Evolutionary conservation across 2,329 filamentous ascomycete genomes (phyloP).

Genomic region (Capronia americana): DNA sequence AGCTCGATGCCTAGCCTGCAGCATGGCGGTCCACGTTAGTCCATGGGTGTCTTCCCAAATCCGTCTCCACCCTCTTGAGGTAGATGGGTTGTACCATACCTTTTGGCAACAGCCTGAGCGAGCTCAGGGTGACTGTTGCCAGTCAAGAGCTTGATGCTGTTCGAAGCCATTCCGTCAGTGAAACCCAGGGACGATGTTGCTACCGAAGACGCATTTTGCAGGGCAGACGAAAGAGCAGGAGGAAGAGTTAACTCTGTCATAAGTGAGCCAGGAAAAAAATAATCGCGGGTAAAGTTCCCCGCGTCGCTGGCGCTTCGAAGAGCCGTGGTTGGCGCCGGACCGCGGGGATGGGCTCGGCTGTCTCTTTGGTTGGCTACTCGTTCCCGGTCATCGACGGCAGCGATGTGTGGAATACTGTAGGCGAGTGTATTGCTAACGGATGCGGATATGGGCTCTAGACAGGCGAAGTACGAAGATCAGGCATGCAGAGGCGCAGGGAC

Average conservation of each 20-base stretch:
- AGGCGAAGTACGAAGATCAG: neutral
- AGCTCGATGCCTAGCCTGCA: conserved; percentile 68
- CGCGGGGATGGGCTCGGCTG: conserved; percentile 6
- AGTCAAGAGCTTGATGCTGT: conserved; percentile 73
- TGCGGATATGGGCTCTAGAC: neutral
- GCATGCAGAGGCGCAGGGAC: neutral
- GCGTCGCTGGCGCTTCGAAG: neutral
- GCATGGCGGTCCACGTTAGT: conserved; percentile 2
- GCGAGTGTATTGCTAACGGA: neutral
- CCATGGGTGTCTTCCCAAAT: conserved; percentile 6
- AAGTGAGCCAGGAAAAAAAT: conserved; percentile 17
- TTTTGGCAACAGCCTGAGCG: conserved; percentile 71
- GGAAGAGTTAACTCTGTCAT: conserved; percentile 25
- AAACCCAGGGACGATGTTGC: conserved; percentile 22
- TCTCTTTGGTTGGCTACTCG: conserved; percentile 4
- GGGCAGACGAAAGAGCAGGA: conserved; percentile 26
- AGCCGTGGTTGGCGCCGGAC: conserved; percentile 14
- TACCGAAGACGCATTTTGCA: conserved; percentile 36
- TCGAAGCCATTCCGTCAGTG: conserved; percentile 65
- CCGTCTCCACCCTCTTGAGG: neutral
- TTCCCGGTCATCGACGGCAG: neutral
- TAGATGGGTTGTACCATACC: conserved; percentile 54
- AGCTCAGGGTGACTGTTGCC: conserved; percentile 77
- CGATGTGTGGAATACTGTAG: neutral
- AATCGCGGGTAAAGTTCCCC: conserved; percentile 16